Evolutionary conservation across 2,329 filamentous ascomycete species (phyloP), one percentile per base, ranked within the genome.

Genomic region (Dothistroma pini): DNA sequence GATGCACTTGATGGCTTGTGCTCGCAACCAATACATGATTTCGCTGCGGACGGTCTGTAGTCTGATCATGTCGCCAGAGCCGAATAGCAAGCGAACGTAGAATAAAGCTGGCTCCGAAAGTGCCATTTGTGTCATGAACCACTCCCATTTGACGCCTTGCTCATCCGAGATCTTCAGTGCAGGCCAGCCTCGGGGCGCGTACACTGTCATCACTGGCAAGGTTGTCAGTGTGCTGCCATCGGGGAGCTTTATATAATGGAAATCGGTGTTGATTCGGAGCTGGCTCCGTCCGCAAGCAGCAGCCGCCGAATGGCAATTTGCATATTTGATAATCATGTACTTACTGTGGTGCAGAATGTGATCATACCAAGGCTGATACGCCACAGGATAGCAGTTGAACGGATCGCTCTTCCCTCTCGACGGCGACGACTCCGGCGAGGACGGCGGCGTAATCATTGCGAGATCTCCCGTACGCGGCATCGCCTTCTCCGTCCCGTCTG

Each of bases 181-280:
- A 1, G 71, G 70, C 72, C 72, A 74, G 57, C 70, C 72, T 54
- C 72, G 63, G 2, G 72, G 72, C 8, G 71, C 72, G 53, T 72
- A 74, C 5, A 73, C 68, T 3, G 68, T 71, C 54, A 73, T 66
- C 72, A 74, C 62, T 63, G 56, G 29, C 2, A 34, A 32, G 3
- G n/a, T 5, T n/a, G 21, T 50, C 41, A 54, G 52, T 41, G 19
- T 41, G 14, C 14, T 16, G 41, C n/a, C 41, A 19, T 44, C 10
- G 14, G 8, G 16, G 3, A 44, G 38, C 38, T n/a, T 11, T 19
- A 8, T 50, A 8, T 29, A 3, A 25, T 21, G 31, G 19, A 11
- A 35, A 14, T 34, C 8, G 11, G 54, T 60, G 14, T 48, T 4
- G 19, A 21, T 19, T n/a, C 16, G 21, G 12, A 53, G 4, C 1